phyloP scores from a whole-genome alignment of 805 yeast species.

The Barnettozyma sucrosica region DNA sequence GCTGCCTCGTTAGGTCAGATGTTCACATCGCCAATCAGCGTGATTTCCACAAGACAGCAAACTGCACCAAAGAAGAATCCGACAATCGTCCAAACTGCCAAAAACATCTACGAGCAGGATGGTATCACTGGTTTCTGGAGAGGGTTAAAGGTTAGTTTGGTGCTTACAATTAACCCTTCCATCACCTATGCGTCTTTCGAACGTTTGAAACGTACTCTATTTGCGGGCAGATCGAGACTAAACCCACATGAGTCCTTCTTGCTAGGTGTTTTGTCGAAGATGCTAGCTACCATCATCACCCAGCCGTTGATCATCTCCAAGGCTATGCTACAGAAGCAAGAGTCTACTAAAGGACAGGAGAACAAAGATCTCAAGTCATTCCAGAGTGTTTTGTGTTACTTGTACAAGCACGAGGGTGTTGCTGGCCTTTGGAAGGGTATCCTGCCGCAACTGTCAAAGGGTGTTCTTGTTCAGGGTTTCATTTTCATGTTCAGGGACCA shows the following conservation, averaged over 20 bases:
- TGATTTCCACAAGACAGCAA: slow-evolving; percentile 63
- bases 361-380: slow-evolving; percentile 48
- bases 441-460: slow-evolving; percentile 74
- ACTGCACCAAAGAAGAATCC: slow-evolving; percentile 34
- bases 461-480: slow-evolving; percentile 78
- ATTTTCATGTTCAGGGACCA: slow-evolving; percentile 61
- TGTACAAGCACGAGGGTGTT: slow-evolving; percentile 60
- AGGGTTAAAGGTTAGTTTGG: slow-evolving; percentile 75
- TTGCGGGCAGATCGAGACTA: slow-evolving; percentile 32
- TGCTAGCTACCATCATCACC: slow-evolving; percentile 72
- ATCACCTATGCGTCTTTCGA: slow-evolving; percentile 82
- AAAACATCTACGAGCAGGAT: slow-evolving; percentile 52
- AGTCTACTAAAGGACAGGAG: background rate
- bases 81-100: slow-evolving; percentile 36
- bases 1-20: slow-evolving; percentile 81
- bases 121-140: slow-evolving; percentile 75
- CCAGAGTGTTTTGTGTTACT: slow-evolving; percentile 54
- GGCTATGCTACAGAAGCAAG: slow-evolving; percentile 62
- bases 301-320: slow-evolving; percentile 84
- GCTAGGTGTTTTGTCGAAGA: slow-evolving; percentile 75
- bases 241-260: slow-evolving; percentile 60
- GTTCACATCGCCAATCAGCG: slow-evolving; percentile 76
- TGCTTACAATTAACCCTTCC: slow-evolving; percentile 76
- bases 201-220: slow-evolving; percentile 49
- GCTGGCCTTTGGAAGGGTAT: slow-evolving; percentile 72